A percentile compares a stretch with the other conserved stretches of the same genome.
These are phyloP conservation scores for Podaxis rugospora DNA, from an alignment of 768 basidiomycete species.

Conservation along the genomic window DNA sequence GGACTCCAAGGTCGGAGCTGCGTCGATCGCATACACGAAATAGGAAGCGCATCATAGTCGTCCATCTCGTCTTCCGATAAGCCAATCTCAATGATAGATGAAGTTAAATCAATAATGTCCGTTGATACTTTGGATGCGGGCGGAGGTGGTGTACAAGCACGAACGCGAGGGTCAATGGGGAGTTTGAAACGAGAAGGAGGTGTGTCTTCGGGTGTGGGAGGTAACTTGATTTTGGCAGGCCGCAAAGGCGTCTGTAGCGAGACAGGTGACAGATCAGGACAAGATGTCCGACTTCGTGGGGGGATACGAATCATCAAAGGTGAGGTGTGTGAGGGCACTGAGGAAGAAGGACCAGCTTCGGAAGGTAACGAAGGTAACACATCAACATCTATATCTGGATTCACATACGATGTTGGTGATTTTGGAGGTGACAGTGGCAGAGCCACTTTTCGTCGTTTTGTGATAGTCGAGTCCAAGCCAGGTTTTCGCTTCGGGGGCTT, in stretches of 20 bases:
- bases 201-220: constrained; percentile 10
- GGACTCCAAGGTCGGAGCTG: neutral
- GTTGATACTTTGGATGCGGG: neutral
- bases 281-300: neutral
- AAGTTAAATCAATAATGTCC: neutral
- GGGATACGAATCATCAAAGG: constrained; percentile 10
- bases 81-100: constrained; percentile 3
- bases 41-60: neutral
- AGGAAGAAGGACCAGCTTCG: neutral
- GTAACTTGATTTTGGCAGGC: neutral
- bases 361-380: neutral
- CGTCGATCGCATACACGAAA: constrained; percentile 8
- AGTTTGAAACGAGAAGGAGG: constrained; percentile 9
- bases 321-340: neutral
- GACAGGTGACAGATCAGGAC: neutral
- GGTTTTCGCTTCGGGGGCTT: constrained; percentile 4
- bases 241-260: neutral
- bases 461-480: neutral
- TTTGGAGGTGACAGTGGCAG: constrained; percentile 8
- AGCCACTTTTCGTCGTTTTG: constrained; percentile 7
- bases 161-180: neutral
- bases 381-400: neutral
- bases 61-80: constrained; percentile 7
- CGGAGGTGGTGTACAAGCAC: neutral
- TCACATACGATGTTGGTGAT: constrained; percentile 1